Percentiles rank a stretch among this genome's conserved stretches.
phyloP scores from a whole-genome alignment of 805 yeast species.

The Wickerhamiella qilinensis region DNA sequence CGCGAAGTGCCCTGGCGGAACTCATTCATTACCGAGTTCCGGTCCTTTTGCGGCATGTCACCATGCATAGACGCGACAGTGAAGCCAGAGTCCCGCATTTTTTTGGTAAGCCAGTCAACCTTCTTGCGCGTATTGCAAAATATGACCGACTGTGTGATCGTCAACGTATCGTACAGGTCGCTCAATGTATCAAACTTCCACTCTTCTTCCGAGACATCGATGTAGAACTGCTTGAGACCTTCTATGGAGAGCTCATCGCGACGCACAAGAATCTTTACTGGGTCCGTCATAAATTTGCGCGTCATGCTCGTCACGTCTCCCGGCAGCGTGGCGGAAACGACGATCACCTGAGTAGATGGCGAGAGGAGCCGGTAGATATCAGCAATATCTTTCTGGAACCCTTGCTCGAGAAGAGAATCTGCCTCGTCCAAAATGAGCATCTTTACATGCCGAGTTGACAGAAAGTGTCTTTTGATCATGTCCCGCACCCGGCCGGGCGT shows the following conservation, averaged over 20 bases:
- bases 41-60: slow-evolving; percentile 86
- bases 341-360: slow-evolving; percentile 75
- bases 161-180: slow-evolving; percentile 85
- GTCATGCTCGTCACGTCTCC: slow-evolving; percentile 84
- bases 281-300: slow-evolving; percentile 79
- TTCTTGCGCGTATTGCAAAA: slow-evolving; percentile 94
- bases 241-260: slow-evolving; percentile 86
- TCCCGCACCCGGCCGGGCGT: slow-evolving; percentile 95
- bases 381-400: slow-evolving; percentile 90
- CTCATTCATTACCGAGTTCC: slow-evolving; percentile 90
- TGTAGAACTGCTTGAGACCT: slow-evolving; percentile 85
- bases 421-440: slow-evolving; percentile 93
- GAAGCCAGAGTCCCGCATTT: slow-evolving; percentile 66
- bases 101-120: slow-evolving; percentile 78
- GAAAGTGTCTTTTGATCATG: slow-evolving; percentile 69
- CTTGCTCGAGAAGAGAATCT: slow-evolving; percentile 82
- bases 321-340: slow-evolving; percentile 90
- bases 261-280: slow-evolving; percentile 86
- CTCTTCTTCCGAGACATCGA: slow-evolving; percentile 81
- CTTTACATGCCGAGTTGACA: slow-evolving; percentile 61
- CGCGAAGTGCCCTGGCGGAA: slow-evolving; percentile 89
- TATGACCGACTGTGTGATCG: slow-evolving; percentile 94
- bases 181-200: slow-evolving; percentile 90
- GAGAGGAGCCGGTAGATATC: slow-evolving; percentile 80
- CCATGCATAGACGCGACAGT: slow-evolving; percentile 95